These are phyloP conservation scores for Colletotrichum liriopes DNA, from an alignment of 2,329 filamentous ascomycete genomes.

Conservation along the genomic window DNA sequence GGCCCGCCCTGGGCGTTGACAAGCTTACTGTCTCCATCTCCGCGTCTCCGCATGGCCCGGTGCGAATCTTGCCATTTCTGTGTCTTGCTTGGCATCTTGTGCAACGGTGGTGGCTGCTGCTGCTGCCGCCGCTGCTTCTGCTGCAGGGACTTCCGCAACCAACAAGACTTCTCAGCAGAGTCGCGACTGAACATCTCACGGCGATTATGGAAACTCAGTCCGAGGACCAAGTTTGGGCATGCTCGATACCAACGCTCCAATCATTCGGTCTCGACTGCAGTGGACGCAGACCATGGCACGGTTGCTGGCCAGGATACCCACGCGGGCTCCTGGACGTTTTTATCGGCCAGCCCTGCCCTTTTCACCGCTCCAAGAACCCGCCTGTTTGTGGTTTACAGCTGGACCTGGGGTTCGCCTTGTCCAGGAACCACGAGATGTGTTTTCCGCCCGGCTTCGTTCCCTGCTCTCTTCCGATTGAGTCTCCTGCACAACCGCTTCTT, in stretches of 20 bases:
- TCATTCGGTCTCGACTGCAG: conserved; percentile 10
- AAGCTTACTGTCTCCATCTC: conserved; percentile 20
- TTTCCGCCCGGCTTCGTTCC: not conserved
- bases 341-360: conserved; percentile 29
- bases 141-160: conserved; percentile 16
- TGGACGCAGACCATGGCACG: conserved; percentile 11
- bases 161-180: not conserved
- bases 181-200: not conserved
- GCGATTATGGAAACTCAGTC: too few species aligned
- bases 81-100: conserved; percentile 20
- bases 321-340: not conserved
- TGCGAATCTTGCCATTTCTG: conserved; percentile 23
- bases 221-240: not conserved
- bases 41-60: conserved; percentile 22
- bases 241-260: not conserved
- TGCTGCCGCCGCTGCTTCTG: not conserved
- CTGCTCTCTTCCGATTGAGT: conserved; percentile 9
- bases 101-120: not conserved
- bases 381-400: conserved; percentile 10
- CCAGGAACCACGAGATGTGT: not conserved
- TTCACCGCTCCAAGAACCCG: conserved; percentile 25
- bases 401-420: conserved; percentile 24
- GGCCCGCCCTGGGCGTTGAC: conserved; percentile 24
- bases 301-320: conserved; percentile 21
- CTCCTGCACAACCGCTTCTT: conserved; percentile 14